Percentiles rank a stretch among this genome's conserved stretches.
Evolutionary conservation across 352 stramenopile genomes (phyloP).

Genomic region (Phytophthora boehmeriae): DNA sequence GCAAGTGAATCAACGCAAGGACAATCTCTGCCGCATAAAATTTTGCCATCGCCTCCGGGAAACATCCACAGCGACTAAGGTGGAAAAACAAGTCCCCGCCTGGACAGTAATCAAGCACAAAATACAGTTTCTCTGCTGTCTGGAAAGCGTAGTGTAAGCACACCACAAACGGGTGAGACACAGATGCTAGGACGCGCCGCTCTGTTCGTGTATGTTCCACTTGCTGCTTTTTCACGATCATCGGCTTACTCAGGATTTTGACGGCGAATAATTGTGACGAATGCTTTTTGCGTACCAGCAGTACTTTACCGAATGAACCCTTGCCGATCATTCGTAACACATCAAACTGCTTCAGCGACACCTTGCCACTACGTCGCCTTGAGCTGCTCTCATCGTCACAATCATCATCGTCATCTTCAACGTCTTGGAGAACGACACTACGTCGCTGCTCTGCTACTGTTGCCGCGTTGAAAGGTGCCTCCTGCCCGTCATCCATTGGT

Average conservation of each 20-base stretch:
- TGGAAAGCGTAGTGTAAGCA: conserved; percentile 91
- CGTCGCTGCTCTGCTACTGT: conserved; percentile 44
- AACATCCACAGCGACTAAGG: conserved; percentile 72
- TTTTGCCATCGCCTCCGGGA: conserved; percentile 82
- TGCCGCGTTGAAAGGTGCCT: conserved; percentile 33
- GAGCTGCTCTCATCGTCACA: conserved; percentile 26
- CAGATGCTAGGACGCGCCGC: conserved; percentile 79
- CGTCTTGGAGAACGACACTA: conserved; percentile 72
- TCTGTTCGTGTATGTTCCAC: conserved; percentile 86
- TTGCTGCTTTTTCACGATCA: conserved; percentile 84
- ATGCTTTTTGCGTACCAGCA: conserved; percentile 86
- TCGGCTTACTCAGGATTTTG: conserved; percentile 85
- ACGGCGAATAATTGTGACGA: conserved; percentile 78
- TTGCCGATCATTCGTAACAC: conserved; percentile 92
- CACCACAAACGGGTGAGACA: conserved; percentile 88
- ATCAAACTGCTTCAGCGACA: conserved; percentile 89
- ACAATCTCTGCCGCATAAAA: conserved; percentile 89
- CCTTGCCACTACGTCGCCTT: conserved; percentile 42
- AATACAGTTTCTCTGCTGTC: conserved; percentile 82
- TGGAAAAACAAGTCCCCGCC: conserved; percentile 88
- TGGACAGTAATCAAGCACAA: conserved; percentile 88
- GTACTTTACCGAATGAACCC: conserved; percentile 93
- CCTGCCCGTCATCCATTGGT: conserved; percentile 26
- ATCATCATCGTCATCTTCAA: conserved; percentile 65
- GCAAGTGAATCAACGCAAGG: conserved; percentile 84